These are phyloP conservation scores for Earliella scabrosa DNA, from an alignment of 1,284 basidiomycete genomes.

Conservation along the genomic window DNA sequence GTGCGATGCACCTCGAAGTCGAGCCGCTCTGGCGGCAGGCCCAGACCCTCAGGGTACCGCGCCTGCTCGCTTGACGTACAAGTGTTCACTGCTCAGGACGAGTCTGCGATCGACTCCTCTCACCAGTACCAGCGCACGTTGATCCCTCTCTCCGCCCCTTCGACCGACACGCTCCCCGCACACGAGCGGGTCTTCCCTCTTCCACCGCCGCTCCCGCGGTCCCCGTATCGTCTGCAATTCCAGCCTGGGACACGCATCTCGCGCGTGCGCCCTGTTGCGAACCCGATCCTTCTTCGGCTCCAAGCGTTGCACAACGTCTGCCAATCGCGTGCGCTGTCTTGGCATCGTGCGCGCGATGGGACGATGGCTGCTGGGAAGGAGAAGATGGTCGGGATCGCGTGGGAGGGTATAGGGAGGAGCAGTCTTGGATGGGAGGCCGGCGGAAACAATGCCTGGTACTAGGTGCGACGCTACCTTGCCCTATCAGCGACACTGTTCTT, in stretches of 20 bases:
- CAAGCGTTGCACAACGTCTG: slow-evolving; percentile 60
- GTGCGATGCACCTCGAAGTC: slow-evolving; percentile 12
- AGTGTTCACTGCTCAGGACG: slow-evolving; percentile 33
- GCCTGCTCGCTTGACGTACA: slow-evolving; percentile 43
- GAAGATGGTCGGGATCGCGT: slow-evolving; percentile 57
- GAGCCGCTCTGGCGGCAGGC: slow-evolving; percentile 14
- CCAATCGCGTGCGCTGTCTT: slow-evolving; percentile 42
- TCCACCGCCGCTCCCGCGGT: slow-evolving; percentile 32
- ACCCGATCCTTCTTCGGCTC: slow-evolving; percentile 60
- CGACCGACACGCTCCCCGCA: slow-evolving; percentile 12
- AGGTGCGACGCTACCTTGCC: background rate
- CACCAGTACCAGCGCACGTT: slow-evolving; percentile 23
- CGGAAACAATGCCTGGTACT: slow-evolving; percentile 7
- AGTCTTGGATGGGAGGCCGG: slow-evolving; percentile 45
- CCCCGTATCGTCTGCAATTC: slow-evolving; percentile 30
- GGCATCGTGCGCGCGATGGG: slow-evolving; percentile 50
- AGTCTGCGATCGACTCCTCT: slow-evolving; percentile 1
- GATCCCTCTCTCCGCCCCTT: slow-evolving; percentile 24
- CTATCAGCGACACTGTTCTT: background rate
- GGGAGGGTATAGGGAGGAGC: slow-evolving; percentile 61
- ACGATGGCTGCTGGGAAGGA: slow-evolving; percentile 57
- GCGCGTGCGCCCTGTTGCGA: slow-evolving; percentile 55
- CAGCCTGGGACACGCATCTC: slow-evolving; percentile 16
- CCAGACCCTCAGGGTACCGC: slow-evolving; percentile 50
- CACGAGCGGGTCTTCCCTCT: slow-evolving; percentile 31